phyloP scores from a whole-genome alignment of 371 early-diverging fungal species.

The Saksenaea vasiformis region DNA sequence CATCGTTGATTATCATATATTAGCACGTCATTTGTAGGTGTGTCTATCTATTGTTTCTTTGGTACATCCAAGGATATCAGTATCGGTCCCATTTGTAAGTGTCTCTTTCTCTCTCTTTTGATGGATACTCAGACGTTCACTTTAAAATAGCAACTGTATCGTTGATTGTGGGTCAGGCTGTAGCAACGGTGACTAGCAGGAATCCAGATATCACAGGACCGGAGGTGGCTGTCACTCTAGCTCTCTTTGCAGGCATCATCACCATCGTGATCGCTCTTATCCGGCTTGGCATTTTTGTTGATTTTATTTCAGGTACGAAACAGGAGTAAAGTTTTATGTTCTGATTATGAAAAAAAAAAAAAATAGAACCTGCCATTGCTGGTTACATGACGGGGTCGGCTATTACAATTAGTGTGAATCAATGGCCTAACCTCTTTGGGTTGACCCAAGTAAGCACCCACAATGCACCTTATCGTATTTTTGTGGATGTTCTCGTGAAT shows the following conservation, averaged over 20 bases:
- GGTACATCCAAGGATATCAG: constrained; percentile 82
- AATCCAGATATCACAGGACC: constrained; percentile 37
- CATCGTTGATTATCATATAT: no score
- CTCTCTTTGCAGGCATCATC: constrained; percentile 57
- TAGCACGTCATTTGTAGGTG: constrained; percentile 67
- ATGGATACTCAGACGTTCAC: neutral
- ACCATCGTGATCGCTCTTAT: constrained; percentile 65
- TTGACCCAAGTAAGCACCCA: constrained; percentile 56
- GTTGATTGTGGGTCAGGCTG: constrained; percentile 63
- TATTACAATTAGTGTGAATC: constrained; percentile 69
- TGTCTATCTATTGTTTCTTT: constrained; percentile 68
- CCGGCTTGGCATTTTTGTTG: constrained; percentile 77
- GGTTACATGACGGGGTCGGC: constrained; percentile 75
- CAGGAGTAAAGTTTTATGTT: neutral
- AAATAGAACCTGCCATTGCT: constrained; percentile 59
- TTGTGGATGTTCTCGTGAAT: constrained; percentile 38
- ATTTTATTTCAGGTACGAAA: constrained; percentile 66
- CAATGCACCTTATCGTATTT: constrained; percentile 44
- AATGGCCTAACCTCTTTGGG: constrained; percentile 73
- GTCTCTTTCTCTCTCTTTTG: neutral
- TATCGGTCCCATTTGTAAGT: constrained; percentile 57
- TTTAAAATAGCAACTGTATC: constrained; percentile 67
- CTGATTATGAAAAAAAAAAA: neutral
- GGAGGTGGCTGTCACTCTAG: constrained; percentile 51
- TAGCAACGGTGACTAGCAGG: constrained; percentile 45